Conservation (phyloP, 2,329 filamentous ascomycete species). For the Herpomyces periplanetae region DNA sequence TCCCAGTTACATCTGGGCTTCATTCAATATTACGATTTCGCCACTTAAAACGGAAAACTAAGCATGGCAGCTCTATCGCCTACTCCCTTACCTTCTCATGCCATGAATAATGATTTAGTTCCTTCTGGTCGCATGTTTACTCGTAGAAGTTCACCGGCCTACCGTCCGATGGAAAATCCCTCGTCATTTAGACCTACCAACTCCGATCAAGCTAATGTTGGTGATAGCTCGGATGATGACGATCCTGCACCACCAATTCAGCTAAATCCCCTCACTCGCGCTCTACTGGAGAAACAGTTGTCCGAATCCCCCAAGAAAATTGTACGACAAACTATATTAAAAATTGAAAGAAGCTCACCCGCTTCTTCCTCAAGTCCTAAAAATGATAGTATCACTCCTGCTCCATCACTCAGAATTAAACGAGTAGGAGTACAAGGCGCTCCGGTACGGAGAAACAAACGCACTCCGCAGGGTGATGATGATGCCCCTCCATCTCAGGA, state of each 20-base stretch:
- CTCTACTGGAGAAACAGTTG: slow-evolving; percentile 20
- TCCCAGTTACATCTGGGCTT: no score
- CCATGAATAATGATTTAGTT: no score
- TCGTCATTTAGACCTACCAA: no score
- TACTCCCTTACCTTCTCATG: no score
- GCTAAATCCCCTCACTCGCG: slow-evolving; percentile 66
- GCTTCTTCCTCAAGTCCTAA: slow-evolving; percentile 7
- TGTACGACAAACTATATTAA: slow-evolving; percentile 3
- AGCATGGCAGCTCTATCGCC: no score
- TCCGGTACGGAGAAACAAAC: slow-evolving; percentile 7
- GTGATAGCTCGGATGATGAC: slow-evolving; percentile 62
- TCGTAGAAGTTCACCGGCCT: no score
- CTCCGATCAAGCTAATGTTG: no score
- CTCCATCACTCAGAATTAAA: slow-evolving; percentile 8
- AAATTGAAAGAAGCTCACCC: slow-evolving; percentile 5
- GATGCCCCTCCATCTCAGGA: slow-evolving; percentile 15
- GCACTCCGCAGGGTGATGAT: slow-evolving; percentile 8
- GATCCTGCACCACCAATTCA: slow-evolving; percentile 51
- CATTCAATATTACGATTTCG: no score
- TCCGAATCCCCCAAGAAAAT: slow-evolving; percentile 3
- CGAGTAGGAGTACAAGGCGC: slow-evolving; percentile 8
- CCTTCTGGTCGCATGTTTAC: no score
- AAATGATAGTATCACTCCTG: slow-evolving; percentile 8
- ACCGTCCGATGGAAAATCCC: no score
- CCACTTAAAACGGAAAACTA: no score